Evolutionary conservation across 2,329 filamentous ascomycete species (phyloP), one percentile per base, ranked within the genome.

Genomic region (Aspergillus thermomutatus): DNA sequence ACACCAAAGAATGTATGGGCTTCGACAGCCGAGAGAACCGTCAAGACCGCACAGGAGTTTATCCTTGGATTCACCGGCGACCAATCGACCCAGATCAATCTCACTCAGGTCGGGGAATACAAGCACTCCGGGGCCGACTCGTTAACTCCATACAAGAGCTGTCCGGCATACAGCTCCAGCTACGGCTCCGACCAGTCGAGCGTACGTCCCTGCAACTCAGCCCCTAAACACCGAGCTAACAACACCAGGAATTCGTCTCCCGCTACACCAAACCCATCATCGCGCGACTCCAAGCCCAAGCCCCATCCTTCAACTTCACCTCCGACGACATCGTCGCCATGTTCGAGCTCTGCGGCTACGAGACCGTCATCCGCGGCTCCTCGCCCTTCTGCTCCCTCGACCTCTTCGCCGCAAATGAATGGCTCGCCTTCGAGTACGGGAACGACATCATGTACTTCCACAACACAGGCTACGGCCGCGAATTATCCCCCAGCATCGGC

Each of bases 331-430:
- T 89, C 14, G 83, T 86, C 53, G 86, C 81, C 37, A 85, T 88
- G 81, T 85, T 87, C 74, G 79, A 87, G 71, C 71, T 88, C 3
- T 88, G 85, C 64, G 85, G 85, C 1, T 87, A 88, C 66, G 85
- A 88, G 69, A 83, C 82, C 0, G 85, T 87, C 19, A 86, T 87
- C 58, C 80, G 80, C 0, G 85, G 85, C 2, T 80, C 77, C 48
- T 87, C 84, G 0, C 80, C 80, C 0, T 87, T 87, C 69, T 88
- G 85, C 72, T 79, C 82, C 53, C 75, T 84, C 0, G 77, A 81
- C 17, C 76, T 87, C 11, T 87, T 88, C 66, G 76, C 78, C 1
- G 78, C 83, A 0, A 80, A 85, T 60, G 85, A 87, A 59, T 87
- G 85, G 85, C 81, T 88, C n/a, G 77, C 77, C 2, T 88, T 85